These are phyloP conservation scores for Silene latifolia DNA, from an alignment of 148 eudicot genomes.

Conservation along the genomic window DNA sequence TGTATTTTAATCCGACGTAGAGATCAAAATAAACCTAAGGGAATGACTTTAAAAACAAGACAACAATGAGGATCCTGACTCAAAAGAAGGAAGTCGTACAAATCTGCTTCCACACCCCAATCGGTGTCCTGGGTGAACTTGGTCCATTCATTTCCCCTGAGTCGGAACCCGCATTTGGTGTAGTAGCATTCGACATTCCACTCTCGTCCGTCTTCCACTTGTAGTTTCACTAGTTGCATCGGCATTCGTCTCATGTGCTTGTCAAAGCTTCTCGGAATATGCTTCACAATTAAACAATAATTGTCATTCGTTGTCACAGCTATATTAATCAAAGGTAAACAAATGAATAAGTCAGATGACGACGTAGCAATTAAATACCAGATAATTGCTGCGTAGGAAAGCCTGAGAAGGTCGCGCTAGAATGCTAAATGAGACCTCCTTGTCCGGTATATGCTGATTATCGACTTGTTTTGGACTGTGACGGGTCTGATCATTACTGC, in stretches of 20 bases:
- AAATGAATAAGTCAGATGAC: not conserved
- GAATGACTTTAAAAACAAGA: not conserved
- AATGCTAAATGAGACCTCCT: not conserved
- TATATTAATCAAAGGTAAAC: not conserved
- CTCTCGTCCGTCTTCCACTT: slow-evolving; percentile 18
- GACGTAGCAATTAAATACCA: not conserved
- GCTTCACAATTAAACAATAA: not conserved
- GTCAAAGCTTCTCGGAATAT: not conserved
- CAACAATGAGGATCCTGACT: not conserved
- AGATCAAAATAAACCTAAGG: not conserved
- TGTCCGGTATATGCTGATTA: not conserved
- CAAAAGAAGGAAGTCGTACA: not conserved
- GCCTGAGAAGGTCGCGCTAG: not conserved
- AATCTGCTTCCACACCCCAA: not conserved
- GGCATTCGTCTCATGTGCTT: not conserved
- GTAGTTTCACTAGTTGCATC: not conserved
- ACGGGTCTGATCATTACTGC: not conserved
- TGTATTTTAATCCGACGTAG: not conserved
- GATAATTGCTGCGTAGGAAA: not conserved
- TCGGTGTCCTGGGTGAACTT: slow-evolving; percentile 12
- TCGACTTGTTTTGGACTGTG: not conserved
- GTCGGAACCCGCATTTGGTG: not conserved
- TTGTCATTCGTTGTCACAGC: no score
- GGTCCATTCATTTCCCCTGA: slow-evolving; percentile 11
- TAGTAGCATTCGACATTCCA: slow-evolving; percentile 4